phyloP scores from a whole-genome alignment of 1,284 basidiomycete genomes.

The Rhizopogon hawkerae region DNA sequence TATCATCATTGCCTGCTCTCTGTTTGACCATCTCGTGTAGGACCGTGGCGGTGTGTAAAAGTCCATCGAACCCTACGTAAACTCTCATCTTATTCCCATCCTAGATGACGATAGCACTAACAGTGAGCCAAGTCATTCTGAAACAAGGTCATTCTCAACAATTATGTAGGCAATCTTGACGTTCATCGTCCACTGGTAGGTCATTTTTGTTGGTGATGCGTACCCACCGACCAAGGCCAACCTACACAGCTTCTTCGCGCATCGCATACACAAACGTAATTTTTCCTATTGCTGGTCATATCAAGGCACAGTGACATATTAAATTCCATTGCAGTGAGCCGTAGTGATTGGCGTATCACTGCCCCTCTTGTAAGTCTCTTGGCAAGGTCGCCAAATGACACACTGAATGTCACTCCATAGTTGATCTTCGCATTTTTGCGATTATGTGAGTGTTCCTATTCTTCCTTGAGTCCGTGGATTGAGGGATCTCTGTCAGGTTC shows the following conservation, averaged over 20 bases:
- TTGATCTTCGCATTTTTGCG: slow-evolving; percentile 23
- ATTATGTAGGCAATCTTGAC: slow-evolving; percentile 33
- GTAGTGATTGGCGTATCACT: slow-evolving; percentile 19
- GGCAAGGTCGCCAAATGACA: neutral
- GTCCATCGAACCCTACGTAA: neutral
- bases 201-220: slow-evolving; percentile 10
- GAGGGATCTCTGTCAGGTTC: slow-evolving; percentile 14
- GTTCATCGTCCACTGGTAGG: slow-evolving; percentile 28
- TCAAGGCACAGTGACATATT: neutral
- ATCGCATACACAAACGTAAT: slow-evolving; percentile 27
- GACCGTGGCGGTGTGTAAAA: slow-evolving; percentile 34
- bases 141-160: slow-evolving; percentile 32
- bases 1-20: neutral
- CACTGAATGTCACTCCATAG: slow-evolving; percentile 13
- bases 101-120: slow-evolving; percentile 39
- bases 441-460: slow-evolving; percentile 29
- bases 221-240: neutral
- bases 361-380: slow-evolving; percentile 16
- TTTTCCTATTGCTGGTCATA: neutral
- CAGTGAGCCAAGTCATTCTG: slow-evolving; percentile 25
- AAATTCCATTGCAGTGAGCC: slow-evolving; percentile 17
- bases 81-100: neutral
- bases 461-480: slow-evolving; percentile 12
- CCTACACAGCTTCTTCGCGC: slow-evolving; percentile 22
- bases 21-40: slow-evolving; percentile 19